Evolutionary conservation across 2,329 filamentous ascomycete genomes (phyloP).

Genomic region (Fusarium sp.): DNA sequence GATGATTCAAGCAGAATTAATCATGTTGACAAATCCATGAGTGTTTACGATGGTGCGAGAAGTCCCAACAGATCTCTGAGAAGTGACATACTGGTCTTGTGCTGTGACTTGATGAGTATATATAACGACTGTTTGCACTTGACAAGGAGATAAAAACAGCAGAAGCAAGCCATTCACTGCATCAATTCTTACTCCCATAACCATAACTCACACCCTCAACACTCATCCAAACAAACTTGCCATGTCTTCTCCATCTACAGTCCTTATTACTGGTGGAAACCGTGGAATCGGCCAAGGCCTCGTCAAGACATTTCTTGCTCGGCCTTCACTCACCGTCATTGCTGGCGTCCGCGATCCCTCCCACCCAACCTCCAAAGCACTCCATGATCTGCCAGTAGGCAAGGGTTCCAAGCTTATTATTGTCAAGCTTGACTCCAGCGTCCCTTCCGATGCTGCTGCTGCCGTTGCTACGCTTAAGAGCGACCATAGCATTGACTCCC

Average conservation of each 20-base stretch:
- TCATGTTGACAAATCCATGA: not conserved
- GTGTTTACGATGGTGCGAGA: rapidly evolving
- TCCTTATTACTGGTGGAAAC: conserved; percentile 1
- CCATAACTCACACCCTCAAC: rapidly evolving
- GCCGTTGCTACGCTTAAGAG: not conserved
- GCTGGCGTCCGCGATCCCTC: not conserved
- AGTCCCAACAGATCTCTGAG: rapidly evolving
- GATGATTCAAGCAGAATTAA: not conserved
- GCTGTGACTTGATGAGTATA: rapidly evolving
- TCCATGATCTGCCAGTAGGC: not conserved
- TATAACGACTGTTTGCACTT: not conserved
- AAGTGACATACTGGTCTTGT: not conserved
- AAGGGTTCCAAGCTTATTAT: not conserved
- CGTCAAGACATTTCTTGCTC: not conserved
- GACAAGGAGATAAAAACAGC: rapidly evolving
- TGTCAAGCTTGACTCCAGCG: not conserved
- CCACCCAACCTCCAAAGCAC: not conserved
- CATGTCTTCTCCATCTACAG: not conserved
- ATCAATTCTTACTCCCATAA: not conserved
- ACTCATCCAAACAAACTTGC: not conserved
- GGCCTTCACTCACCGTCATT: not conserved
- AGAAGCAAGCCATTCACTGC: not conserved
- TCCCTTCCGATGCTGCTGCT: not conserved
- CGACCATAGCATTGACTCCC: not conserved
- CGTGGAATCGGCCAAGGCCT: not conserved